Evolutionary conservation across 371 early-diverging fungal species (phyloP), one percentile per base, ranked within the genome.

Genomic region (Mortierella sp.): DNA sequence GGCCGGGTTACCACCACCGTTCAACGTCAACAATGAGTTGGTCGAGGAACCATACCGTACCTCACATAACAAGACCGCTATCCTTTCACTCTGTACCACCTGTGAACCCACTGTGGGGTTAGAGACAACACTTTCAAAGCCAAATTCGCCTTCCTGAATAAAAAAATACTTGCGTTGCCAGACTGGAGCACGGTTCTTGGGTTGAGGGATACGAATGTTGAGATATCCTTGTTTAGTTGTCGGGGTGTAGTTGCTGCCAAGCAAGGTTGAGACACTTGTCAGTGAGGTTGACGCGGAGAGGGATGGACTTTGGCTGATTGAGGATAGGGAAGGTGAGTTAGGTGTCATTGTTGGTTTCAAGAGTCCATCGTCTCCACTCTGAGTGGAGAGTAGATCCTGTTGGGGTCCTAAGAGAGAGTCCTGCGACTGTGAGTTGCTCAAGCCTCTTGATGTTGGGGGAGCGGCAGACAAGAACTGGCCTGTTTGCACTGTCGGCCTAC

Each of bases 131-230:
- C 81, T 81, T 52, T 84, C 85, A 12, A 83, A 84, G 18, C 88
- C 88, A 70, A 89, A 89, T 21, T 83, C 86, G 12, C 88, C 88
- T 48, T 87, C 86, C 60, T 85, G 83, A 57, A 89, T 81, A 67
- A 89, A 89, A 71, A 87, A 92, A 80, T 87, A 90, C 19, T 87
- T 81, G 26, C 87, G 83, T 12, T 64, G 56, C 89, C 90, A 88
- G 25, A 80, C 74, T 2, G 80, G 80, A 6, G 80, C 74, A 18
- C 80, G 70, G 43, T 79, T 79, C 57, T 62, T 79, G 16, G 80
- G 80, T 21, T 79, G 80, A n/a, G 80, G 80, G 14, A 79, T 79
- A 14, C 80, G 80, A 16, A 79, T 79, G 29, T 79, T 79, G 48
- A 79, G 80, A 45, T 79, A 79, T 25, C 80, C 80, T 57, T 79